Conservation (phyloP, 176 grass and related monocot genomes). For the Phragmites australis region DNA sequence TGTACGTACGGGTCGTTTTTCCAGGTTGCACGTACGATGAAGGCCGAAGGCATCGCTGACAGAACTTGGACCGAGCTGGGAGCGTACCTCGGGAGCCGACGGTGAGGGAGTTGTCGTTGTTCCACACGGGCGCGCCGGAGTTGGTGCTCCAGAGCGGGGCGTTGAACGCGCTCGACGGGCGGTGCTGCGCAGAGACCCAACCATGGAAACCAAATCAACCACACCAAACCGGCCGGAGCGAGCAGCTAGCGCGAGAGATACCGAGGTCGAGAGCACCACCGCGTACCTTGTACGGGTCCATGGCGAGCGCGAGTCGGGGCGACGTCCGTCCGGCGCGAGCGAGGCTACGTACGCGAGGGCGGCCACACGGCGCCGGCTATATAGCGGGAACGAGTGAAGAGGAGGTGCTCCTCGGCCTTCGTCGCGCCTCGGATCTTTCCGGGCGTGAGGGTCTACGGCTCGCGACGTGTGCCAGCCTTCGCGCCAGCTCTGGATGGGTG, state of each 20-base stretch:
- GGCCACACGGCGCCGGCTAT: neutral
- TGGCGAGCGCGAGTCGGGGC: slow-evolving; percentile 21
- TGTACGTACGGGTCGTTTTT: too few species aligned
- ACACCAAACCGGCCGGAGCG: neutral
- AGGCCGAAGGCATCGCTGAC: too few species aligned
- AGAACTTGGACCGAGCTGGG: too few species aligned
- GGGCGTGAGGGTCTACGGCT: slow-evolving; percentile 9
- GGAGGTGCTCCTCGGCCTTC: neutral
- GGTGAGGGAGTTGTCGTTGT: slow-evolving; percentile 89
- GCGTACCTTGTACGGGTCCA: slow-evolving; percentile 93
- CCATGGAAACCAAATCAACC: neutral
- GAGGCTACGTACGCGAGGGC: slow-evolving; percentile 18
- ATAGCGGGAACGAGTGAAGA: slow-evolving; percentile 4
- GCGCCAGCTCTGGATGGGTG: neutral
- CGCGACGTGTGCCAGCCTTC: neutral
- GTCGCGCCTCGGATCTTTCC: slow-evolving; percentile 16
- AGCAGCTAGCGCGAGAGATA: neutral
- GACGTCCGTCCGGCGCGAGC: neutral
- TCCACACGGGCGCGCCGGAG: slow-evolving; percentile 94
- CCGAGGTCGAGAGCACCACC: neutral
- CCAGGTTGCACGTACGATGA: too few species aligned
- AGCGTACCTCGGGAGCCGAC: slow-evolving; percentile 80
- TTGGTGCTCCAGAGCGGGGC: slow-evolving; percentile 87
- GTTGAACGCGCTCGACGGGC: slow-evolving; percentile 79
- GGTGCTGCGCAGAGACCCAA: slow-evolving; percentile 47